Conservation (phyloP, 495 filamentous ascomycete genomes). For the Rhizodiscina lignyota region DNA sequence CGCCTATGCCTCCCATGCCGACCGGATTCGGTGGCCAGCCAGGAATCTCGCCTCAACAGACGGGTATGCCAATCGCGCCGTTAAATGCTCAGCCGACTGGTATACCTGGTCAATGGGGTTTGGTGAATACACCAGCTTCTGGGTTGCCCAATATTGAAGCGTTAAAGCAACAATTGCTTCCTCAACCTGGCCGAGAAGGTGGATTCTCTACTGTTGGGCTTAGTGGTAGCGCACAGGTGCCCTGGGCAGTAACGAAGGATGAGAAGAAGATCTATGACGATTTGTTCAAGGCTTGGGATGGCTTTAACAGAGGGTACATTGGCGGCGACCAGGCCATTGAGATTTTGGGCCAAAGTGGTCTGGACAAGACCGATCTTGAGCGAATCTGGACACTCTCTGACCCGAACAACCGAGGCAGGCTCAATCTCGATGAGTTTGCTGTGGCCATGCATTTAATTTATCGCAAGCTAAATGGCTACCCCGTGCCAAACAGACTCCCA, state of each 20-base stretch:
- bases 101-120: slow-evolving; percentile 89
- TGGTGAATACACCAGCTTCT: slow-evolving; percentile 82
- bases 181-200: slow-evolving; percentile 82
- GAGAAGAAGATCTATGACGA: slow-evolving; percentile 97
- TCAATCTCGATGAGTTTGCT: slow-evolving; percentile 96
- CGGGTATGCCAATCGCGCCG: slow-evolving; percentile 35
- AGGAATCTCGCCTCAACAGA: slow-evolving; percentile 50
- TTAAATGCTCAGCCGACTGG: slow-evolving; percentile 93
- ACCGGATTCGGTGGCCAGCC: slow-evolving; percentile 52
- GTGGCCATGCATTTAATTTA: slow-evolving; percentile 99
- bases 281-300: slow-evolving; percentile 94
- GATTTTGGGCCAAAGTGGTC: slow-evolving; percentile 89
- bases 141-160: slow-evolving; percentile 89
- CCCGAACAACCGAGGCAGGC: slow-evolving; percentile 75
- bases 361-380: slow-evolving; percentile 80
- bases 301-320: slow-evolving; percentile 83
- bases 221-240: slow-evolving; percentile 84
- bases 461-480: slow-evolving; percentile 87
- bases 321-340: slow-evolving; percentile 89
- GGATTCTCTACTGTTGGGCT: slow-evolving; percentile 80
- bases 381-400: slow-evolving; percentile 91
- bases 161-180: slow-evolving; percentile 94
- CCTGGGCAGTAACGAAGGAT: slow-evolving; percentile 97
- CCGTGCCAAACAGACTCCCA: slow-evolving; percentile 77
- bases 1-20: slow-evolving; percentile 92